phyloP scores from a whole-genome alignment of 2,329 filamentous ascomycete genomes.

The Colletotrichum spinosum region DNA sequence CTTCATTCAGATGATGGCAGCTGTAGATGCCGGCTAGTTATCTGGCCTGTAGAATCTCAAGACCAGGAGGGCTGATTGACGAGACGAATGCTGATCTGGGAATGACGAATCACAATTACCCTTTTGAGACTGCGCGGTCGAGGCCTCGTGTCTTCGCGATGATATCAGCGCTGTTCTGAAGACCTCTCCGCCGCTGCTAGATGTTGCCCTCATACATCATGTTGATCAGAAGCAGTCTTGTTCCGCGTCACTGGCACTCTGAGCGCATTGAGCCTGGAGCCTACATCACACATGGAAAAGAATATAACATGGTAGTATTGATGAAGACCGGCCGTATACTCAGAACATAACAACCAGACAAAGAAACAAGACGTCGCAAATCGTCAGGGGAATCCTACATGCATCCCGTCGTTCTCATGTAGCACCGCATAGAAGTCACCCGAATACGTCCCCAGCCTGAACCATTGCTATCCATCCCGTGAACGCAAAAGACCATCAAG shows the following conservation, averaged over 20 bases:
- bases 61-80: too few species aligned
- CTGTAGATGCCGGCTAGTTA: too few species aligned
- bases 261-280: not conserved
- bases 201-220: too few species aligned
- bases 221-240: too few species aligned
- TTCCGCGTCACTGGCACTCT: not conserved
- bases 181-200: too few species aligned
- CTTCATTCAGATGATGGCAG: too few species aligned
- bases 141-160: too few species aligned
- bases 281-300: not conserved
- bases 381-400: conserved; percentile 8
- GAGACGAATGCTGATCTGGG: too few species aligned
- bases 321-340: conserved; percentile 15
- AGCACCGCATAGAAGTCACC: conserved; percentile 13
- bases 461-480: conserved; percentile 12
- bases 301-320: conserved; percentile 14
- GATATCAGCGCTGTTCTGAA: too few species aligned
- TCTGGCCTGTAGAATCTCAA: too few species aligned
- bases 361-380: not conserved
- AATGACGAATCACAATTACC: too few species aligned
- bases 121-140: too few species aligned
- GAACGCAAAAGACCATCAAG: conserved; percentile 8
- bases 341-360: not conserved
- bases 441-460: not conserved
- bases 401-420: conserved; percentile 10